phyloP scores from a whole-genome alignment of 2,329 filamentous ascomycete species.

The Aspergillus pseudoterreus region DNA sequence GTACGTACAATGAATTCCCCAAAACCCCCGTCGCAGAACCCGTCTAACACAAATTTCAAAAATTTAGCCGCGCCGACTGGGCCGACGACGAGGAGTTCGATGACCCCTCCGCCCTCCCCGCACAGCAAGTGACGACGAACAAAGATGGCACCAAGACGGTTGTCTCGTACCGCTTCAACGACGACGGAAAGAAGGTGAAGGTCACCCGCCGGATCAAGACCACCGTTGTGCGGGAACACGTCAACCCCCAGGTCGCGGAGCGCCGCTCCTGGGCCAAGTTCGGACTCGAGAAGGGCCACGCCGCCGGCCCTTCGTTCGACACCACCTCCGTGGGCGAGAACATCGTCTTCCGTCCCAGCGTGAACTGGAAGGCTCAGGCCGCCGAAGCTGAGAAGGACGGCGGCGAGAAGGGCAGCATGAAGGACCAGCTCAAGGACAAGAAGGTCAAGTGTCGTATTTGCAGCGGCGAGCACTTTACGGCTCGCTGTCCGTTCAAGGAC shows the following conservation, averaged over 20 bases:
- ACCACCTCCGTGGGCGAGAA: constrained; percentile 96
- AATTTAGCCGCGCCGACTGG: constrained; percentile 69
- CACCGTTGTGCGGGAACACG: constrained; percentile 83
- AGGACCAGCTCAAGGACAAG: constrained; percentile 83
- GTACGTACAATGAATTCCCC: constrained; percentile 28
- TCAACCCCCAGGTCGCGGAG: constrained; percentile 95
- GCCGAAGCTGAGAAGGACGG: constrained; percentile 60
- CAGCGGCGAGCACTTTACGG: constrained; percentile 97
- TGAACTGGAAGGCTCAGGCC: constrained; percentile 91
- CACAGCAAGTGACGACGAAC: constrained; percentile 86
- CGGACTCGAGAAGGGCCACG: constrained; percentile 81
- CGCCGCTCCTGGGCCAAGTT: constrained; percentile 93
- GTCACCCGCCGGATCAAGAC: constrained; percentile 93
- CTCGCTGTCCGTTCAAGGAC: constrained; percentile 98
- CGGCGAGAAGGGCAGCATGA: constrained; percentile 58
- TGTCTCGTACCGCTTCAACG: constrained; percentile 84
- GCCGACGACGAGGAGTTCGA: constrained; percentile 87
- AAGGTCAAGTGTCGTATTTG: constrained; percentile 99
- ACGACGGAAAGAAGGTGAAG: constrained; percentile 93
- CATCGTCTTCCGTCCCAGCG: constrained; percentile 89
- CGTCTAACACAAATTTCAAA: constrained; percentile 16
- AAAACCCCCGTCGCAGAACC: not conserved
- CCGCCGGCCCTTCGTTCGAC: constrained; percentile 75
- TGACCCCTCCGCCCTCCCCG: constrained; percentile 78
- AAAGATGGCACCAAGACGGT: constrained; percentile 98